Conservation (phyloP, 2,329 filamentous ascomycete species). For the Trichoderma aggressivum region DNA sequence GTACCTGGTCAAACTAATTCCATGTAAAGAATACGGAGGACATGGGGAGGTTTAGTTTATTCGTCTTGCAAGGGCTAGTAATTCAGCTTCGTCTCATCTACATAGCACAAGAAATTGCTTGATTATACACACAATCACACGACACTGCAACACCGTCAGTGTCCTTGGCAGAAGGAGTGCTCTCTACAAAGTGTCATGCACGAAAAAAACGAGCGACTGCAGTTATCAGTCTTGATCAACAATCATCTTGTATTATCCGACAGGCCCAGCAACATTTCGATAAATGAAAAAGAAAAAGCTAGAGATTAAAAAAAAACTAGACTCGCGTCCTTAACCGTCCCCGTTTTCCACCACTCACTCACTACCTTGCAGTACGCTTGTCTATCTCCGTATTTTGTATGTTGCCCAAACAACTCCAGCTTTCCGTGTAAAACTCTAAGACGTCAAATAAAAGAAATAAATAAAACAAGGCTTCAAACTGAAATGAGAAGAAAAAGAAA, state of each 20-base stretch:
- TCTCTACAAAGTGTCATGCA: neutral
- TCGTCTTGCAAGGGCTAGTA: neutral
- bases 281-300: neutral
- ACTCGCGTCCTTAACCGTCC: neutral
- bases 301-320: neutral
- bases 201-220: neutral
- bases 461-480: neutral
- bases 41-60: neutral
- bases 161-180: neutral
- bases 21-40: neutral
- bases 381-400: conserved; percentile 4
- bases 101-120: neutral
- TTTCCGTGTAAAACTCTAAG: neutral
- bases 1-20: no score
- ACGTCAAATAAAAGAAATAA: neutral
- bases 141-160: no score
- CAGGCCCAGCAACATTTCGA: neutral
- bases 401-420: neutral
- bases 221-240: neutral
- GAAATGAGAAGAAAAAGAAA: neutral
- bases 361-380: conserved; percentile 1
- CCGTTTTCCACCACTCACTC: neutral
- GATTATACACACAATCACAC: neutral
- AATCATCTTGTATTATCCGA: neutral
- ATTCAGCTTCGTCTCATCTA: neutral